These are phyloP conservation scores for Colletotrichum abscissum DNA, from an alignment of 2,329 filamentous ascomycete genomes.

Conservation along the genomic window DNA sequence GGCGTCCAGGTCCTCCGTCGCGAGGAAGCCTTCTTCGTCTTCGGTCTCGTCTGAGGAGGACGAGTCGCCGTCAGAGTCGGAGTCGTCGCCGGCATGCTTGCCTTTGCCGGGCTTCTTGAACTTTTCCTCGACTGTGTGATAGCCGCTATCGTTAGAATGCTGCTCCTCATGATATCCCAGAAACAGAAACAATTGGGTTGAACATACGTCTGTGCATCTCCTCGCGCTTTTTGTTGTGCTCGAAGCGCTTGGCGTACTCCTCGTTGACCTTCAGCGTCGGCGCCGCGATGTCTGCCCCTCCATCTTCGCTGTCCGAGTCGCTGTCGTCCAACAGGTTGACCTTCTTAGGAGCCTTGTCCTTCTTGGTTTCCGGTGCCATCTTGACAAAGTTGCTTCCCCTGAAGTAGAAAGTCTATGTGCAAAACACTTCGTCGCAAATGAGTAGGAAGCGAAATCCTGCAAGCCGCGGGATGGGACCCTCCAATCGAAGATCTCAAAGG, in stretches of 20 bases:
- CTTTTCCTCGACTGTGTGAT: constrained; percentile 85
- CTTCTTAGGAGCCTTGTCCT: constrained; percentile 48
- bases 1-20: constrained; percentile 84
- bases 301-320: constrained; percentile 60
- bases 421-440: neutral
- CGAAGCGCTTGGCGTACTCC: constrained; percentile 89
- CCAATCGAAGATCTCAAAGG: constrained; percentile 13
- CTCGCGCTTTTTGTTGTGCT: constrained; percentile 97
- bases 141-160: neutral
- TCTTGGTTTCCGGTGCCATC: constrained; percentile 20
- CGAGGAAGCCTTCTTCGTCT: constrained; percentile 90
- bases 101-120: constrained; percentile 64
- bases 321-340: constrained; percentile 67
- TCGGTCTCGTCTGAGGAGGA: constrained; percentile 84
- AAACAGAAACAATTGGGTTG: neutral
- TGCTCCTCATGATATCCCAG: neutral
- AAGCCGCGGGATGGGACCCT: neutral
- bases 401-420: neutral
- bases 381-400: neutral
- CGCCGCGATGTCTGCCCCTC: constrained; percentile 47
- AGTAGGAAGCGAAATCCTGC: neutral
- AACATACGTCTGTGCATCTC: constrained; percentile 77
- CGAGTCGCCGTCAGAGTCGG: constrained; percentile 63
- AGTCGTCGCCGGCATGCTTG: constrained; percentile 56
- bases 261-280: constrained; percentile 83